phyloP scores from a whole-genome alignment of 2,329 filamentous ascomycete genomes.

The Xylaria sp. region DNA sequence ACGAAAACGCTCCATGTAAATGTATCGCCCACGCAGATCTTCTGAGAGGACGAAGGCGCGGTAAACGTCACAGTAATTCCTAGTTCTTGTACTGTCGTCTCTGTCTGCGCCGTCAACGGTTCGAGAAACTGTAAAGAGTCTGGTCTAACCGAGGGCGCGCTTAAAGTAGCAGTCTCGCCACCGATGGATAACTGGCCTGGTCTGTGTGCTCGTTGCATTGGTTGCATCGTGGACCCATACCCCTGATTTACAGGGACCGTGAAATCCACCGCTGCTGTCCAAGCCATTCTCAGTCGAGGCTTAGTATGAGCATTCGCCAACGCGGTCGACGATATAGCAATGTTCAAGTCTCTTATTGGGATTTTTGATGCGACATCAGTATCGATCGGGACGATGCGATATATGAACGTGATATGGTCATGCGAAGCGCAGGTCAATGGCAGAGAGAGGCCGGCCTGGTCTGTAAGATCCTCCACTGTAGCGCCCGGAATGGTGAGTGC shows the following conservation, averaged over 20 bases:
- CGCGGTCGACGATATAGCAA: constrained; percentile 56
- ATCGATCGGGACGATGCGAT: constrained; percentile 54
- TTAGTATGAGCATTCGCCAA: constrained; percentile 48
- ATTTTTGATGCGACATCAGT: constrained; percentile 43
- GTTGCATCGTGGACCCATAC: constrained; percentile 51
- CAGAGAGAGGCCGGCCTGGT: constrained; percentile 44
- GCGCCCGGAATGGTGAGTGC: constrained; percentile 53
- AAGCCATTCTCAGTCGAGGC: constrained; percentile 59
- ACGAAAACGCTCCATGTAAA: constrained; percentile 72
- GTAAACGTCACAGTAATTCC: constrained; percentile 73
- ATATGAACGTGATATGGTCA: constrained; percentile 71
- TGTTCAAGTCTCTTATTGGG: constrained; percentile 49
- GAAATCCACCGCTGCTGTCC: constrained; percentile 66
- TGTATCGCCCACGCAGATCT: constrained; percentile 55
- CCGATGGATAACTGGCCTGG: constrained; percentile 61
- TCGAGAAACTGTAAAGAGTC: constrained; percentile 57
- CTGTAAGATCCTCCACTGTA: constrained; percentile 53
- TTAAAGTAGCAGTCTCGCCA: constrained; percentile 48
- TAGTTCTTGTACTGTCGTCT: constrained; percentile 51
- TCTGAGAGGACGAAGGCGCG: constrained; percentile 46
- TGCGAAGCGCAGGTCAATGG: constrained; percentile 61
- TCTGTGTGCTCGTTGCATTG: constrained; percentile 57
- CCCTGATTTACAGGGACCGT: constrained; percentile 59
- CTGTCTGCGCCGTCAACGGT: constrained; percentile 43
- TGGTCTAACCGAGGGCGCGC: constrained; percentile 52